Conservation (phyloP, 176 grass and related monocot genomes). For the Hordeum vulgare region MorexV3_pseudomolecules_assembly NC_058522.1:456352177-456352676, state of each 20-base stretch:
- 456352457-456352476: neutral
- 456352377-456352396: slow-evolving; percentile 14
- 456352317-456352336: slow-evolving; percentile 33
- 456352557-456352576: neutral
- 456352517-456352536: neutral
- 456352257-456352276: neutral
- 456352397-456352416: neutral
- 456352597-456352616: no score
- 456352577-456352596: no score
- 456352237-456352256: neutral
- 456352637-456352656: no score
- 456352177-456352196: slow-evolving; percentile 18
- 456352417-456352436: neutral
- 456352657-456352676: no score
- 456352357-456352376: slow-evolving; percentile 28
- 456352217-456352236: neutral
- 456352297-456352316: slow-evolving; percentile 12
- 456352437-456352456: neutral
- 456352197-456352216: slow-evolving; percentile 5
- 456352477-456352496: no score
- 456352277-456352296: slow-evolving; percentile 21
- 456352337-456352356: neutral
- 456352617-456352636: no score
- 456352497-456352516: no score
- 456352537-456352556: neutral